Evolutionary conservation across 1,284 basidiomycete genomes (phyloP), one percentile per base, ranked within the genome.

Genomic region (Leccinum griseonigrum): DNA sequence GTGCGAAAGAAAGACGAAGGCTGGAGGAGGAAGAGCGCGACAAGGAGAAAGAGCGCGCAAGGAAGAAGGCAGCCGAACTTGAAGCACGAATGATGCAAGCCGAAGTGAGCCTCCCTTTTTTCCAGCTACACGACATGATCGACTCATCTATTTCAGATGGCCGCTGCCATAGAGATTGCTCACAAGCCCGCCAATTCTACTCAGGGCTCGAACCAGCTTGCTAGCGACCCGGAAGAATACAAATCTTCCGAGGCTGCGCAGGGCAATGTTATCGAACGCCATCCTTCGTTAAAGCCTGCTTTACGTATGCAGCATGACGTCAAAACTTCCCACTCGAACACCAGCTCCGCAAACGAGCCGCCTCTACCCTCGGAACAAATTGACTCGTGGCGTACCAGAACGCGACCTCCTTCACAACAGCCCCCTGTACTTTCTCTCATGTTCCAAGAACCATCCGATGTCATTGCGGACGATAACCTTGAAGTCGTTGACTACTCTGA

Each of bases 21-120:
- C 85, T 91, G 54, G 95, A 97, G 69, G 95, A 98, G 72, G 87
- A 87, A 64, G 91, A 94, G 67, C 82, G 95, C 13, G 88, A 92
- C 70, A 89, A 86, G 43, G 90, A 92, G 66, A 87, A 86, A 63
- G 94, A 96, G 69, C 81, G 95, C 26, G 95, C 95, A 3, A 83
- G 86, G 63, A 84, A 81, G 75, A 97, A 97, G 76, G 95, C 95
- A 13, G 85, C 83, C 52, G 94, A 95, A 74, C 72, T 97, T 36
- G 95, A 95, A 74, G 91, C 85, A 64, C 85, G 81, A 74, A 85
- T 93, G 67, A 86, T 85, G 31, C 65, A 71, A 50, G 52, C 65
- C 10, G 70, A 75, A 56, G 71, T 53, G 43, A 64, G 63, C 59
- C 29, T 14, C 46, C 16, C 36, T 52, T 58, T 13, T 10, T 51